These are phyloP conservation scores for Pharnaceum exiguum DNA, from an alignment of 148 eudicot species.

Conservation along the genomic window DNA sequence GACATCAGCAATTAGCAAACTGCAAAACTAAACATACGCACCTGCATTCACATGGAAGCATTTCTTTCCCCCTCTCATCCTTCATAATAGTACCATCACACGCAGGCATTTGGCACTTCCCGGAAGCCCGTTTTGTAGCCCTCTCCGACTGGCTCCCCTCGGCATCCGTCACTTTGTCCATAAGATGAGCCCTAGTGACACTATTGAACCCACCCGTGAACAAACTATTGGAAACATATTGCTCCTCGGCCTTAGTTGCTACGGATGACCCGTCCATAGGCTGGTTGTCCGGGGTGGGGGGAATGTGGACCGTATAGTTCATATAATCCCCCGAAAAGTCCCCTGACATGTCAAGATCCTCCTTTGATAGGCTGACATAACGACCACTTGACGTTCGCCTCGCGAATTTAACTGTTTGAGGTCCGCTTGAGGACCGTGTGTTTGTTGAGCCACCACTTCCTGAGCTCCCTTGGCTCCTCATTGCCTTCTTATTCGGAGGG, in stretches of 20 bases:
- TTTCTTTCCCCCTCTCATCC: constrained; percentile 67
- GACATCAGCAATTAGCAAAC: no score
- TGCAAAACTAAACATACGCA: background rate
- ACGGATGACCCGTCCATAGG: constrained; percentile 60
- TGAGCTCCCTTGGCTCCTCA: constrained; percentile 30
- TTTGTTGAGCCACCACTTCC: constrained; percentile 18
- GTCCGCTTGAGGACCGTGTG: constrained; percentile 19
- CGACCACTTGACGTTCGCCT: constrained; percentile 68
- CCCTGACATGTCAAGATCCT: constrained; percentile 63
- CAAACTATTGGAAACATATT: constrained; percentile 70
- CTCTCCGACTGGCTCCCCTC: constrained; percentile 50
- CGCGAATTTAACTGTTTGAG: constrained; percentile 58
- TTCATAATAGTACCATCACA: constrained; percentile 74
- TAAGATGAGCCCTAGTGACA: constrained; percentile 79
- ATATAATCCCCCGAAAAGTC: constrained; percentile 53
- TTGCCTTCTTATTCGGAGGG: constrained; percentile 34
- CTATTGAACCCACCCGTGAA: constrained; percentile 87
- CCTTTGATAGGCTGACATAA: constrained; percentile 67
- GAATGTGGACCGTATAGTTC: constrained; percentile 77
- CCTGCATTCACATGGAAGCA: constrained; percentile 84
- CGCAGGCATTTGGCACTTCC: constrained; percentile 64
- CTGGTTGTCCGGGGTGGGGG: constrained; percentile 75
- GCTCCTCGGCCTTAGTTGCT: constrained; percentile 81
- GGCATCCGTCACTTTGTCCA: constrained; percentile 79
- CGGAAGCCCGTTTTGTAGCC: constrained; percentile 46